These are phyloP conservation scores for Forsythia suspensa DNA, from an alignment of 257 asterid species.

Conservation along the genomic window DNA sequence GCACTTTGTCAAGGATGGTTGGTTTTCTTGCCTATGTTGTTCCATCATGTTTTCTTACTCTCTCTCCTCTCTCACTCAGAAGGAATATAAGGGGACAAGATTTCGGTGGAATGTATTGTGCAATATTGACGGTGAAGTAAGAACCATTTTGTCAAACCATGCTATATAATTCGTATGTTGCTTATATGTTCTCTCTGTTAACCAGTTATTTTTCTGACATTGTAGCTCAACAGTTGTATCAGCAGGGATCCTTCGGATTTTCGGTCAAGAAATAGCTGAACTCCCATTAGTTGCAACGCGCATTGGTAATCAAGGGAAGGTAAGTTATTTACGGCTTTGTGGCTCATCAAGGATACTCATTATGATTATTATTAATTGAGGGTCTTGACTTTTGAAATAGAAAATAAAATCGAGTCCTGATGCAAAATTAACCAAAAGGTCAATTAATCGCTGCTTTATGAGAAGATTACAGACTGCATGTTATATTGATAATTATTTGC, in stretches of 20 bases:
- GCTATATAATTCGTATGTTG: background rate
- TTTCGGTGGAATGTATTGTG: slow-evolving; percentile 95
- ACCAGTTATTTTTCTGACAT: slow-evolving; percentile 20
- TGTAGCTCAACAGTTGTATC: slow-evolving; percentile 94
- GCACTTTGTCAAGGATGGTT: background rate
- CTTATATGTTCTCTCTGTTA: slow-evolving; percentile 14
- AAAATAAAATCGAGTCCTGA: background rate
- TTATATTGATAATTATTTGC: background rate
- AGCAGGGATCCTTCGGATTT: slow-evolving; percentile 86
- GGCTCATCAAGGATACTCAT: background rate
- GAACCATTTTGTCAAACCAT: slow-evolving; percentile 16
- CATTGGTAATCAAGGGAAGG: slow-evolving; percentile 77
- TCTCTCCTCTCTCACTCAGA: slow-evolving; percentile 42
- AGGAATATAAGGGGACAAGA: slow-evolving; percentile 96
- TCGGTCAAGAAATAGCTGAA: slow-evolving; percentile 92
- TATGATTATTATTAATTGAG: background rate
- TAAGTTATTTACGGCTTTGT: slow-evolving; percentile 26
- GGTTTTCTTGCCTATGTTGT: slow-evolving; percentile 18
- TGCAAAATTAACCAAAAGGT: background rate
- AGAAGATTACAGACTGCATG: background rate
- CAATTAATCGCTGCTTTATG: background rate
- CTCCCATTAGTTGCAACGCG: slow-evolving; percentile 96
- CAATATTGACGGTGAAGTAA: slow-evolving; percentile 86
- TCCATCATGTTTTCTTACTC: slow-evolving; percentile 6
- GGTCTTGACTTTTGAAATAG: background rate